Percentiles rank a stretch among this genome's conserved stretches.
These are phyloP conservation scores for Saturnispora sekii DNA, from an alignment of 805 yeast species.

Conservation along the genomic window DNA sequence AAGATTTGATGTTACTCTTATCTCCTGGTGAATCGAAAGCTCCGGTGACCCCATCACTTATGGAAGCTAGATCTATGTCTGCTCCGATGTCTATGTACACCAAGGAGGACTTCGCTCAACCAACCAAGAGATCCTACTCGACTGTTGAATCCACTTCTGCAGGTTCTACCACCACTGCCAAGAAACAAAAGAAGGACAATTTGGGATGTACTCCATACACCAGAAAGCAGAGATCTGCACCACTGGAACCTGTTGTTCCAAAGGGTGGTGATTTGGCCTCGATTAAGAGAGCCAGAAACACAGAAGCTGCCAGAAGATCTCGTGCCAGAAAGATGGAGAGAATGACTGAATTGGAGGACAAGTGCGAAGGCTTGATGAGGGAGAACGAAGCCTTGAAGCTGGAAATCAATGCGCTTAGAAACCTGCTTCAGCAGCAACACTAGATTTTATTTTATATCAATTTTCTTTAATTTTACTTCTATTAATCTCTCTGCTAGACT, in stretches of 20 bases:
- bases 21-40: neutral
- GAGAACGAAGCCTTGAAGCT: slow-evolving; percentile 51
- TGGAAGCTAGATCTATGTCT: slow-evolving; percentile 10
- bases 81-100: slow-evolving; percentile 6
- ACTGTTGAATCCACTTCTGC: slow-evolving; percentile 10
- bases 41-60: neutral
- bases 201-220: slow-evolving; percentile 69
- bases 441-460: neutral
- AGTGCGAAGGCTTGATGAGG: slow-evolving; percentile 53
- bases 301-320: slow-evolving; percentile 95
- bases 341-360: slow-evolving; percentile 71
- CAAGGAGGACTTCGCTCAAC: neutral
- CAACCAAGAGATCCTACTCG: slow-evolving; percentile 20
- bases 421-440: slow-evolving; percentile 29
- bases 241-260: slow-evolving; percentile 61
- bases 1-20: neutral
- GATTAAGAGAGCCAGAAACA: slow-evolving; percentile 88
- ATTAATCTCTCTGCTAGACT: neutral
- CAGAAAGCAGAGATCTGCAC: slow-evolving; percentile 65
- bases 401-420: slow-evolving; percentile 48
- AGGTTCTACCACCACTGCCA: neutral
- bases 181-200: slow-evolving; percentile 42
- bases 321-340: slow-evolving; percentile 88
- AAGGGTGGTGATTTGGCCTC: slow-evolving; percentile 56
- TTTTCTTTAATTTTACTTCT: neutral